Percentiles rank a stretch among this genome's conserved stretches.
Evolutionary conservation across 768 basidiomycete genomes (phyloP).

Genomic region (Mycena epipterygia): DNA sequence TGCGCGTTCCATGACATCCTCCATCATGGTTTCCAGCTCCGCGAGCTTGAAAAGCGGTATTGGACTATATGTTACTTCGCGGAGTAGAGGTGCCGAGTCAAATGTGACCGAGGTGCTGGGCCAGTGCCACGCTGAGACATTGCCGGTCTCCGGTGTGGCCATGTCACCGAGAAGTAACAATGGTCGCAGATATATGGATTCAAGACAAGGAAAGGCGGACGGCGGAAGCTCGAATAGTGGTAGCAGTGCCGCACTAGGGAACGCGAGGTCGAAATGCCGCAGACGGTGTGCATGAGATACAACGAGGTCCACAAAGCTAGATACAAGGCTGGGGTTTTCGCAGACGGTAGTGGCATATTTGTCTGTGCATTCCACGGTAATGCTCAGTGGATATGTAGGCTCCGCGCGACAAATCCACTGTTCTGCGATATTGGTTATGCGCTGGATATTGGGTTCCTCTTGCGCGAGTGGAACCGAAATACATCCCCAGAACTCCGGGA

Average conservation of each 20-base stretch:
- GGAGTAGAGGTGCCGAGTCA: not conserved
- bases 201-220: slow-evolving; percentile 6
- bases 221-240: slow-evolving; percentile 7
- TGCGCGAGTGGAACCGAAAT: slow-evolving; percentile 4
- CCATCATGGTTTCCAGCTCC: not conserved
- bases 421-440: not conserved
- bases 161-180: not conserved
- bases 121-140: slow-evolving; percentile 16
- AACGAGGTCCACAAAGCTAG: slow-evolving; percentile 4
- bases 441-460: not conserved
- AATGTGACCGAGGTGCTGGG: slow-evolving; percentile 2
- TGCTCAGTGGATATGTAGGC: not conserved
- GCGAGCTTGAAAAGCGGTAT: not conserved
- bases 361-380: slow-evolving; percentile 11
- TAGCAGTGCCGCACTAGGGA: not conserved
- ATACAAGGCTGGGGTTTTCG: not conserved
- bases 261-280: not conserved
- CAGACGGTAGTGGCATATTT: not conserved
- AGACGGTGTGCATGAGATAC: slow-evolving; percentile 11
- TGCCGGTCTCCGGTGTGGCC: not conserved
- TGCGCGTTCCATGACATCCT: not conserved
- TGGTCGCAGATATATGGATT: slow-evolving; percentile 5
- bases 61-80: slow-evolving; percentile 1
- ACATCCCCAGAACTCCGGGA: slow-evolving; percentile 17
- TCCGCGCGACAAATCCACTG: slow-evolving; percentile 23